A percentile compares a stretch with the other conserved stretches of the same genome.
Conservation (phyloP, 2,329 filamentous ascomycete species). For the Orbilia javanica region DNA sequence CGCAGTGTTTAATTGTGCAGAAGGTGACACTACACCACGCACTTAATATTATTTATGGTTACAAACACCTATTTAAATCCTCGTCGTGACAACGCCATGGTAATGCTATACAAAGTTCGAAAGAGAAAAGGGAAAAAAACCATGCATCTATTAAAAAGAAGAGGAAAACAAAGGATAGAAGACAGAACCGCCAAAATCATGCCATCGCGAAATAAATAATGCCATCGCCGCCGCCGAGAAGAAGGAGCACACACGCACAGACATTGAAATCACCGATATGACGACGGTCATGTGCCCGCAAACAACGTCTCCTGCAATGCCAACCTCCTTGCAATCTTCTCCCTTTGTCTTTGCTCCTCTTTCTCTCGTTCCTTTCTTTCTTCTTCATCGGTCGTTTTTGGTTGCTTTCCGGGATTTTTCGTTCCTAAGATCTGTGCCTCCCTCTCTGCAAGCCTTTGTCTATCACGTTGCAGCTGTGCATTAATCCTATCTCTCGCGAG, state of each 20-base stretch:
- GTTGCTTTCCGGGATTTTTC: background rate
- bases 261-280: background rate
- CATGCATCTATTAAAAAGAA: background rate
- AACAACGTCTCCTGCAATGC: conserved; percentile 53
- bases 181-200: background rate
- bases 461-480: conserved; percentile 44
- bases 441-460: conserved; percentile 35
- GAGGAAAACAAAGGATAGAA: background rate
- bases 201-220: background rate
- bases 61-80: background rate
- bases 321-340: conserved; percentile 35
- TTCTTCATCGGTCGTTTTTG: conserved; percentile 4
- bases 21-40: background rate
- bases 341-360: conserved; percentile 29
- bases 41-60: background rate
- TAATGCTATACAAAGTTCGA: conserved; percentile 7
- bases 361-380: conserved; percentile 16
- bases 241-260: background rate
- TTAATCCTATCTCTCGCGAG: conserved; percentile 24
- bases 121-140: background rate
- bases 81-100: background rate
- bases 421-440: conserved; percentile 45
- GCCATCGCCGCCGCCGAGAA: background rate
- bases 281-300: conserved; percentile 29
- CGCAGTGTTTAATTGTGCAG: background rate